Evolutionary conservation across 2,329 filamentous ascomycete species (phyloP).

Genomic region (Hypomyces perniciosus): DNA sequence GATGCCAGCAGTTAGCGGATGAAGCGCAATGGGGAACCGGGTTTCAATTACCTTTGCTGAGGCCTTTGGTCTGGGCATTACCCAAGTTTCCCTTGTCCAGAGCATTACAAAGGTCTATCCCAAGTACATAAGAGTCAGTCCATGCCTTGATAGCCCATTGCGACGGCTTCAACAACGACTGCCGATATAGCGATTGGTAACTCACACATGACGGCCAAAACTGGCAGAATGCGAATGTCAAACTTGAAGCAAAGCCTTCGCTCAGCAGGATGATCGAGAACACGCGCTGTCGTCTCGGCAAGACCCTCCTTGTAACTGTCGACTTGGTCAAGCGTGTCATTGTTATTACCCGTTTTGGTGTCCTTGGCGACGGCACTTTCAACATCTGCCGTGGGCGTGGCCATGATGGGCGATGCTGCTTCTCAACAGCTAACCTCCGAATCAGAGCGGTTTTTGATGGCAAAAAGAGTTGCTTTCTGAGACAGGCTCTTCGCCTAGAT

Average conservation of each 20-base stretch:
- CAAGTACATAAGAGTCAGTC: neutral
- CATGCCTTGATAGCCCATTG: no score
- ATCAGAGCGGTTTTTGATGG: no score
- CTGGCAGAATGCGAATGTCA: conserved; percentile 47
- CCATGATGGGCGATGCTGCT: conserved; percentile 6
- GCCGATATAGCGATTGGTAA: neutral
- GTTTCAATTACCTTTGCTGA: conserved; percentile 27
- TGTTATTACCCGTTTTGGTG: neutral
- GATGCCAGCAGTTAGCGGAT: conserved; percentile 9
- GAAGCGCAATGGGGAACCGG: neutral
- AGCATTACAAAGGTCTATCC: conserved; percentile 40
- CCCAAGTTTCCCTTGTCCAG: conserved; percentile 39
- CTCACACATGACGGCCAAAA: conserved; percentile 48
- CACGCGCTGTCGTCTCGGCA: conserved; percentile 21
- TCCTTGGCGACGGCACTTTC: conserved; percentile 7
- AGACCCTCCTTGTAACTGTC: conserved; percentile 12
- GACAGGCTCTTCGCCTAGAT: no score
- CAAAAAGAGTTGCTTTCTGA: no score
- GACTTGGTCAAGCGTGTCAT: conserved; percentile 12
- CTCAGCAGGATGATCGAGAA: conserved; percentile 40
- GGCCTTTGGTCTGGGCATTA: conserved; percentile 51
- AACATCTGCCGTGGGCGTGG: conserved; percentile 1
- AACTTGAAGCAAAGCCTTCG: conserved; percentile 48
- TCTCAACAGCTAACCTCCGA: neutral
- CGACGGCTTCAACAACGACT: neutral